Percentiles rank a stretch among this genome's conserved stretches.
phyloP scores from a whole-genome alignment of 2,329 filamentous ascomycete genomes.

The Botryosphaeria dothidea region DNA sequence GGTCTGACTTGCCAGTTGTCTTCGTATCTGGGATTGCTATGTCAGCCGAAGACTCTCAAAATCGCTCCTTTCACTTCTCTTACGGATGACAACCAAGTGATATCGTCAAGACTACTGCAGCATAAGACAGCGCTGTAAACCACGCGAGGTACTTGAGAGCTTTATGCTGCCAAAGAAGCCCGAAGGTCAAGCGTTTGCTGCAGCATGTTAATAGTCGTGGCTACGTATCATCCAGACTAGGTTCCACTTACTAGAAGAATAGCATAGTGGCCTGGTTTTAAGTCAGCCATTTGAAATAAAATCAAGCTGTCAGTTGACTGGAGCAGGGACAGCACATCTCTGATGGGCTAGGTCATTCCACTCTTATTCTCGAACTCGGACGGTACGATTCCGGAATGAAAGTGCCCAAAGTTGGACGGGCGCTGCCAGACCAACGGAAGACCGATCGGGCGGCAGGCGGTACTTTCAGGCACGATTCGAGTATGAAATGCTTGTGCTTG shows the following conservation, averaged over 20 bases:
- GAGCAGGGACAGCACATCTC: conserved; percentile 5
- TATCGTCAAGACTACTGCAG: conserved; percentile 30
- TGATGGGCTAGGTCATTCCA: not conserved
- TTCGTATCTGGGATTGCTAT: conserved; percentile 10
- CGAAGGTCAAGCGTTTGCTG: conserved; percentile 34
- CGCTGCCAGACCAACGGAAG: too few relatives aligned
- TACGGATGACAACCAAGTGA: conserved; percentile 30
- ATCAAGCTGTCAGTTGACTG: not conserved
- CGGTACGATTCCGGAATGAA: too few relatives aligned
- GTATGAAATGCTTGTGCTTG: too few relatives aligned
- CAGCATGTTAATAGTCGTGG: conserved; percentile 22
- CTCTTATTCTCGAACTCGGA: too few relatives aligned
- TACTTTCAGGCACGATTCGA: too few relatives aligned
- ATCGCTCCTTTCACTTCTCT: not conserved
- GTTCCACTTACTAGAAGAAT: conserved; percentile 27
- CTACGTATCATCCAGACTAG: too few relatives aligned
- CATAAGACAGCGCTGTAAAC: conserved; percentile 29
- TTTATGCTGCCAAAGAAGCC: conserved; percentile 31
- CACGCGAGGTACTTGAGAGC: conserved; percentile 34
- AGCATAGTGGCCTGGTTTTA: conserved; percentile 25
- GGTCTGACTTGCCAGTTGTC: conserved; percentile 34
- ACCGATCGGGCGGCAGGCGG: too few relatives aligned
- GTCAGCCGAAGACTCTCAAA: not conserved
- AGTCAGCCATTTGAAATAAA: not conserved
- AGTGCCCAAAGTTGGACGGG: too few relatives aligned